Evolutionary conservation across 495 filamentous ascomycete genomes (phyloP), one percentile per base, ranked within the genome.

Genomic region (Aspergillus baeticus): DNA sequence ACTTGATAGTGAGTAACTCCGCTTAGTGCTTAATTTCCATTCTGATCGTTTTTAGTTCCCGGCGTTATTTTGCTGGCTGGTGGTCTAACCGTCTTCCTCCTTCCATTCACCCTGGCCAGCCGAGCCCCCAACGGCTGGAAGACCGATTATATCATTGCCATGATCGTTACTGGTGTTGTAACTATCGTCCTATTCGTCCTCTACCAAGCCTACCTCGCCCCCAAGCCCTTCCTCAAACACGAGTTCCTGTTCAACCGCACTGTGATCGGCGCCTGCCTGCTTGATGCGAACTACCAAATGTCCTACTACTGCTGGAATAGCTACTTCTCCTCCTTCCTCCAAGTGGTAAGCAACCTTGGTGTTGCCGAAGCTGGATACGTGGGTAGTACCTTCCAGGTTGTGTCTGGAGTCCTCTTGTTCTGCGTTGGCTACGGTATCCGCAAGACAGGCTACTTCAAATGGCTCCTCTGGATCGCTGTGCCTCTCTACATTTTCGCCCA

Each of bases 321-420:
- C 46, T 85, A 82, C 69, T 88, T 89, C 70, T 73, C 69, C 41
- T 89, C 84, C 14, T 90, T 84, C 72, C 73, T 92, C 11, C 87
- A 90, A 71, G 88, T 89, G 4, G 89, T 92, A 44, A 77, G 85
- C 57, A 70, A 75, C 33, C 72, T 84, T 14, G 76, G 46, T 61
- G 57, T 85, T 58, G 72, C 72, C 3, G 45, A 85, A 7, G 75
- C 87, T 0, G 79, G 79, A 3, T 81, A 81, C 50, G 72, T 86
- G 53, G 70, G 67, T 1, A 80, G 81, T 55, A 72, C 70, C 55
- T 79, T 77, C 70, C 73, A 66, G 62, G 65, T 82, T 18, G 77
- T 75, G 39, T 76, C 79, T 6, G 75, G 75, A 55, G 63, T 79
- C 36, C 57, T 65, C 15, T 51, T 70, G 3, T 66, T 87, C 45